Base-by-base conservation (phyloP, 306 rosid genomes). In the Datisca glomerata region DNA sequence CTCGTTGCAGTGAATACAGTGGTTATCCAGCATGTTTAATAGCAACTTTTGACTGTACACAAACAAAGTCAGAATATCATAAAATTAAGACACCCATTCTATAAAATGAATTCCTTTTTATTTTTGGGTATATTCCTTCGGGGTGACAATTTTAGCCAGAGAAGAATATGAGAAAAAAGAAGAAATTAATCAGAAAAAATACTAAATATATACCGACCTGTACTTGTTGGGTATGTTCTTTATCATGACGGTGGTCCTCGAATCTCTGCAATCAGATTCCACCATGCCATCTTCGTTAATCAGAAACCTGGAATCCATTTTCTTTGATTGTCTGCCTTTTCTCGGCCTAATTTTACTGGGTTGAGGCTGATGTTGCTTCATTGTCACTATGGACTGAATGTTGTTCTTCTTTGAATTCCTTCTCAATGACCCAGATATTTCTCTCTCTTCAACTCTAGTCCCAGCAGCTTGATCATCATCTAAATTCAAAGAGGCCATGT, bases 151-250 rank as follows among this genome's bases (percentile, higher is more conserved):
- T n/a, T n/a, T n/a, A n/a, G n/a, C n/a, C n/a, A n/a, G n/a, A n/a
- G n/a, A n/a, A n/a, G n/a, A n/a, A n/a, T n/a, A n/a, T n/a, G n/a
- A n/a, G n/a, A n/a, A n/a, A n/a, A n/a, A n/a, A n/a, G n/a, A n/a
- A n/a, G n/a, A n/a, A n/a, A n/a, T n/a, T n/a, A n/a, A n/a, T n/a
- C n/a, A n/a, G n/a, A n/a, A n/a, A n/a, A n/a, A n/a, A n/a, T n/a
- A n/a, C n/a, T n/a, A n/a, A n/a, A n/a, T n/a, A n/a, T n/a, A 12
- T 13, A 38, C 62, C 14, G 8, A 80, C 97, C 93, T 89, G 80
- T 89, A 89, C 54, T 89, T 89, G 43, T 89, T 89, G 25, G 97
- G 97, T 40, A 89, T 83, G 84, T 89, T 89, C 55, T 83, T 89
- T 21, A 89, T 83, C 97, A 89, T 89, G 17, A 83, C 73, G 12